phyloP scores from a whole-genome alignment of 164 flowering plant genomes.

The Vitis cinerea region DNA sequence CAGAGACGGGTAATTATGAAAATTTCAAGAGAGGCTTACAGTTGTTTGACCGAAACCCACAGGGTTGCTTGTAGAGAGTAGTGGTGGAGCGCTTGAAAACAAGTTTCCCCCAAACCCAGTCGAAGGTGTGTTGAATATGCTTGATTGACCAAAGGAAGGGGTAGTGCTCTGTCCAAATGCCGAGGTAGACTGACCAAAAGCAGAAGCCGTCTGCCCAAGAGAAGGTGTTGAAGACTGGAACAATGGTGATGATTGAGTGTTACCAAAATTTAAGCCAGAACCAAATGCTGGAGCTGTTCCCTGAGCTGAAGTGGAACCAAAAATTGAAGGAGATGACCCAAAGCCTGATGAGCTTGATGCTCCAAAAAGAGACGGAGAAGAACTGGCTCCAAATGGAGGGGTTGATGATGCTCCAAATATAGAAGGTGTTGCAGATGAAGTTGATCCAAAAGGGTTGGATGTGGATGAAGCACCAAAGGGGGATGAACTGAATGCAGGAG shows the following conservation, averaged over 20 bases:
- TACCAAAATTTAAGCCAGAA: conserved; percentile 51
- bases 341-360: conserved; percentile 46
- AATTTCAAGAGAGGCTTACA: conserved; percentile 42
- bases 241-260: conserved; percentile 68
- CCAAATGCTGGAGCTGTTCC: conserved; percentile 55
- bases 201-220: conserved; percentile 56
- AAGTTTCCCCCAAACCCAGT: conserved; percentile 55
- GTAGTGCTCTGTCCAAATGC: conserved; percentile 58
- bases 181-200: conserved; percentile 54
- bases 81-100: conserved; percentile 60
- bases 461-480: conserved; percentile 52
- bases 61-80: conserved; percentile 35
- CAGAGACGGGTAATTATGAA: background rate
- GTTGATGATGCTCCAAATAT: conserved; percentile 48
- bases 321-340: conserved; percentile 56
- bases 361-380: conserved; percentile 58
- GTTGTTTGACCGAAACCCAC: conserved; percentile 57
- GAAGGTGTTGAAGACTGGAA: conserved; percentile 68
- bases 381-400: conserved; percentile 50
- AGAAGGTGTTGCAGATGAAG: conserved; percentile 54
- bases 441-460: conserved; percentile 55
- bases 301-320: conserved; percentile 56
- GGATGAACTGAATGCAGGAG: conserved; percentile 57
- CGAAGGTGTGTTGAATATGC: conserved; percentile 52
- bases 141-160: conserved; percentile 55